These are phyloP conservation scores for Daldinia caldariorum DNA, from an alignment of 495 filamentous ascomycete genomes.

Conservation along the genomic window DNA sequence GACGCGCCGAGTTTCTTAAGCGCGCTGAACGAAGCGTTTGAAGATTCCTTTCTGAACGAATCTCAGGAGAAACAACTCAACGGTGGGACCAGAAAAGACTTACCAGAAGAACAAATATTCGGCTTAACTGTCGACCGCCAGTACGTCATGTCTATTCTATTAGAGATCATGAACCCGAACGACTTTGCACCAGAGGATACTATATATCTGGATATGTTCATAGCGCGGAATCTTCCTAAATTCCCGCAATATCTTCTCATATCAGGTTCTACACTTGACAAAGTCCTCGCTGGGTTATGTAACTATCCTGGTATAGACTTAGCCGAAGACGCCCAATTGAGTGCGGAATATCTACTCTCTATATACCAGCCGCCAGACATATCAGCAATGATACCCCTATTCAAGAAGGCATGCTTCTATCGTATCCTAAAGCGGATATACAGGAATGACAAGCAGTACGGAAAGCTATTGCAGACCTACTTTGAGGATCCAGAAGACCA, in stretches of 20 bases:
- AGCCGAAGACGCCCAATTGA: constrained; percentile 93
- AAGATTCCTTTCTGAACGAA: constrained; percentile 91
- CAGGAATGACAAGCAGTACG: constrained; percentile 79
- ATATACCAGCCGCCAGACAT: constrained; percentile 90
- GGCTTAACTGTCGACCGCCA: constrained; percentile 85
- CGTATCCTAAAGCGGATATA: constrained; percentile 94
- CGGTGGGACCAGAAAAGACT: constrained; percentile 58
- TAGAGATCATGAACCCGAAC: constrained; percentile 82
- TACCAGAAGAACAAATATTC: constrained; percentile 71
- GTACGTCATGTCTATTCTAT: constrained; percentile 85
- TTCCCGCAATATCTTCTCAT: constrained; percentile 95
- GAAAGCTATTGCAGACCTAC: constrained; percentile 79
- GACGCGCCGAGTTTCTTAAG: constrained; percentile 92
- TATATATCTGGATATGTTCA: constrained; percentile 97
- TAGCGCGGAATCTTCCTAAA: constrained; percentile 94
- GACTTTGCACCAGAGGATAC: constrained; percentile 82
- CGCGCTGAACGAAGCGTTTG: constrained; percentile 96
- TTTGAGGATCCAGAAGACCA: constrained; percentile 85
- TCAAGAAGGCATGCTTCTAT: constrained; percentile 85
- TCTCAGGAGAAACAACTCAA: constrained; percentile 65
- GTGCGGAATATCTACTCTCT: constrained; percentile 92
- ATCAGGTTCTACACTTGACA: constrained; percentile 83
- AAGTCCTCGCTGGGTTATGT: constrained; percentile 83
- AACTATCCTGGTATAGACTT: constrained; percentile 81
- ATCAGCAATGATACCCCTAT: constrained; percentile 74